These are phyloP conservation scores for Dimocarpus longan DNA, from an alignment of 345 rosid species.

Conservation along the genomic window DNA sequence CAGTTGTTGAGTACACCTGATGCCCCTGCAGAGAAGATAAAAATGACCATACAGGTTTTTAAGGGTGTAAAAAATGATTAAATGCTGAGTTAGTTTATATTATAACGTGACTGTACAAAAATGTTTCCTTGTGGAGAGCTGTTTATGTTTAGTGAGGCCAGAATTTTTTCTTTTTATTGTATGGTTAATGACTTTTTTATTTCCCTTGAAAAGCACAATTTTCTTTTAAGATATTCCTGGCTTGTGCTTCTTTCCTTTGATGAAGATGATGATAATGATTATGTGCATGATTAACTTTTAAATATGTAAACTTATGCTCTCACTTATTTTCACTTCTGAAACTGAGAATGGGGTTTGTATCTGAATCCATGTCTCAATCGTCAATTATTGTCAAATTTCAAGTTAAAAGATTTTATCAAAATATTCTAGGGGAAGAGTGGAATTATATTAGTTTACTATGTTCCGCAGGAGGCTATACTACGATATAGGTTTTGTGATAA, in stretches of 20 bases:
- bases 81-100: conserved; percentile 48
- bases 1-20: conserved; percentile 34
- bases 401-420: neutral
- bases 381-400: neutral
- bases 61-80: conserved; percentile 55
- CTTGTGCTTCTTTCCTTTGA: neutral
- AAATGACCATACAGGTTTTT: conserved; percentile 36
- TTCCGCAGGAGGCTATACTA: too few relatives aligned
- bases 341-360: too few relatives aligned
- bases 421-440: too few relatives aligned
- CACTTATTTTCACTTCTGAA: neutral
- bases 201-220: conserved; percentile 23
- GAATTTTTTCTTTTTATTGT: conserved; percentile 29
- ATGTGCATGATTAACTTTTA: too few relatives aligned
- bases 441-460: too few relatives aligned
- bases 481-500: too few relatives aligned
- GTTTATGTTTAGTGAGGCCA: conserved; percentile 49
- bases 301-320: too few relatives aligned
- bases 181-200: conserved; percentile 37
- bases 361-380: neutral
- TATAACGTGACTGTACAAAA: conserved; percentile 54
- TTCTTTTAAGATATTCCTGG: conserved; percentile 14
- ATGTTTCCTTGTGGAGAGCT: conserved; percentile 55
- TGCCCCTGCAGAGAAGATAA: conserved; percentile 38
- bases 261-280: neutral